Percentiles rank a stretch among this genome's conserved stretches.
These are phyloP conservation scores for Acacia concinna DNA, from an alignment of 331 rosid species.

Conservation along the genomic window DNA sequence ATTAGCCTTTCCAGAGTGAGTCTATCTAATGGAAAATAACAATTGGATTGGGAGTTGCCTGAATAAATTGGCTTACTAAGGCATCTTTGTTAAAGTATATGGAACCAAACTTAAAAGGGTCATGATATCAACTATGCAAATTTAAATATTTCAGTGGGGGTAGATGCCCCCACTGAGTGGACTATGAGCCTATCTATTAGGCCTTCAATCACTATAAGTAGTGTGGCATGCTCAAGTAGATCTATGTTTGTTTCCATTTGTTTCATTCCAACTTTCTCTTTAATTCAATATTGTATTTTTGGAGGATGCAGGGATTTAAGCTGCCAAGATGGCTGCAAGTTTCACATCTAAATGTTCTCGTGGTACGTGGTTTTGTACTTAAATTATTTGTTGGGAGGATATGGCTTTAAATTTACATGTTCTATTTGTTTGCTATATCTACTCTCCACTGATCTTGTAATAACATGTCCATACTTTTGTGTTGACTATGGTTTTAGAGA, in stretches of 20 bases:
- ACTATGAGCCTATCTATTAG: neutral
- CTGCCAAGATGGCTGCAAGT: slow-evolving; percentile 3
- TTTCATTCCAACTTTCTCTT: neutral
- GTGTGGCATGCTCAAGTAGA: neutral
- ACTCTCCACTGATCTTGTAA: neutral
- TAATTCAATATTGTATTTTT: neutral
- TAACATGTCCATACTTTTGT: neutral
- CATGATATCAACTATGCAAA: no score
- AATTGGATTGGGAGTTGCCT: no score
- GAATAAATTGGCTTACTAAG: no score
- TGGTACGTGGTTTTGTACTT: neutral
- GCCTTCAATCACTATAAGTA: neutral
- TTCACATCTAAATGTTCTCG: neutral
- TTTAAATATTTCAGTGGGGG: no score
- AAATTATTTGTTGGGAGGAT: neutral
- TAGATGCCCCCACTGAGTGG: neutral
- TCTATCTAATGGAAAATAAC: no score
- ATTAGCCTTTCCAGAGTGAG: no score
- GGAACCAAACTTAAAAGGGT: no score
- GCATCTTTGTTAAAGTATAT: no score
- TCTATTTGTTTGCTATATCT: neutral
- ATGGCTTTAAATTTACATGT: neutral
- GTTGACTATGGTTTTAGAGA: neutral
- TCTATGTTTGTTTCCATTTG: neutral
- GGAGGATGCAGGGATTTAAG: neutral